Base-by-base conservation (phyloP, 345 rosid genomes). In the Mangifera indica region DNA sequence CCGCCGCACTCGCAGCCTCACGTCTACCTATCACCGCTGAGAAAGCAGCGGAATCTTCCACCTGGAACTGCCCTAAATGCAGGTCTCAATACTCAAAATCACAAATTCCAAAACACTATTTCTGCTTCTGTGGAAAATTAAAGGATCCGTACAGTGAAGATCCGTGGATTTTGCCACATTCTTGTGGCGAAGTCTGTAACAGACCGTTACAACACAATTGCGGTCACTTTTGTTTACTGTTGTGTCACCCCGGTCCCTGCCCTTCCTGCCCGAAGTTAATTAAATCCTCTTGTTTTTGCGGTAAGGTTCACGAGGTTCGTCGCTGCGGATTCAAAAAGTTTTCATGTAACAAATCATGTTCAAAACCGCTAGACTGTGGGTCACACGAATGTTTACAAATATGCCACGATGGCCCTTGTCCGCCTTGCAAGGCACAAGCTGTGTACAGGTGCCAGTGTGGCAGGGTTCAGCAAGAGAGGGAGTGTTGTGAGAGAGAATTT, bases 181-280 rank as follows among this genome's bases (percentile, higher is more conserved):
- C 98, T 53, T 92, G 98, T 52, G 92, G 97, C 0, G 98, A 92
- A 72, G 79, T 94, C 21, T 92, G 98, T 60, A 68, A 80, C 25
- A 75, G 97, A 11, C 85, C 87, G 11, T 75, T 94, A 84, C 82
- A 83, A 60, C 65, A 84, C 58, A 81, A 80, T 25, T 94, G 97
- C 34, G 98, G 98, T 3, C 97, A 94, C 70, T 82, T 77, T 64
- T 92, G 98, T 59, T 79, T 94, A 73, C 77, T 94, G 8, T 77
- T 94, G 14, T 92, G 92, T 51, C 98, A 94, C 61, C 97, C 98
- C 2, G 98, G 97, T 10, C 93, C 98, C 25, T 90, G 97, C 74
- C 95, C 98, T 0, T 74, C 97, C 49, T 94, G 98, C 70, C 98
- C 98, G 1, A 88, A 90, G 81, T 84, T 89, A 2, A 84, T 89